Evolutionary conservation across 2,329 filamentous ascomycete species (phyloP), one percentile per base, ranked within the genome.

Genomic region (Phaeoacremonium minimum): DNA sequence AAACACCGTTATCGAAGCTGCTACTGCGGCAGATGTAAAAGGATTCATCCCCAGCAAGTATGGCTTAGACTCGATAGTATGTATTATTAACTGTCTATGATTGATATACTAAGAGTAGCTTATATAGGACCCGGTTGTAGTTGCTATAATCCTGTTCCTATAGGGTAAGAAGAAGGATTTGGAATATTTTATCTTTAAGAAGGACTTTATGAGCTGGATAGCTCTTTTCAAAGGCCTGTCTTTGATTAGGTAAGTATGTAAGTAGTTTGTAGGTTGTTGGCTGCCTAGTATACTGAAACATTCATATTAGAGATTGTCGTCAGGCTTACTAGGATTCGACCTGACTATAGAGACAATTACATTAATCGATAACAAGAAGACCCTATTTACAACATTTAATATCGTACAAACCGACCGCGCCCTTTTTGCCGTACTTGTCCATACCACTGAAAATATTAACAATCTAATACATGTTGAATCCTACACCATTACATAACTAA

Each of bases 41-140:
- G 64, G 74, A 14, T 73, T 79, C 56, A 61, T 80, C 18, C 74
- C 75, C 4, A 69, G 69, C 7, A 75, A 81, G 45, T 81, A 71
- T 35, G 58, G 58, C 8, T 42, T 55, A 41, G 56, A 26, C n/a
- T 26, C 22, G 22, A 26, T 26, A n/a, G 22, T 26, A 26, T 26
- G 22, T n/a, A 26, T 9, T 26, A n/a, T 9, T n/a, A 9, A 26
- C 9, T n/a, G 9, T 26, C 9, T 9, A 26, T 9, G 22, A 26
- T n/a, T 9, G 9, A 9, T 26, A n/a, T 26, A n/a, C n/a, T 26
- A n/a, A 9, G 9, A n/a, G n/a, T 26, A 26, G 57, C 54, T 53
- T 64, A 12, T 39, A 48, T 29, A 50, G 46, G 16, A 28, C 51
- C 1, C 40, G 32, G 16, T 35, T 43, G 13, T 43, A 43, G 3